phyloP scores from a whole-genome alignment of 495 filamentous ascomycete species.

The Melanomma pulvis-pyrius region DNA sequence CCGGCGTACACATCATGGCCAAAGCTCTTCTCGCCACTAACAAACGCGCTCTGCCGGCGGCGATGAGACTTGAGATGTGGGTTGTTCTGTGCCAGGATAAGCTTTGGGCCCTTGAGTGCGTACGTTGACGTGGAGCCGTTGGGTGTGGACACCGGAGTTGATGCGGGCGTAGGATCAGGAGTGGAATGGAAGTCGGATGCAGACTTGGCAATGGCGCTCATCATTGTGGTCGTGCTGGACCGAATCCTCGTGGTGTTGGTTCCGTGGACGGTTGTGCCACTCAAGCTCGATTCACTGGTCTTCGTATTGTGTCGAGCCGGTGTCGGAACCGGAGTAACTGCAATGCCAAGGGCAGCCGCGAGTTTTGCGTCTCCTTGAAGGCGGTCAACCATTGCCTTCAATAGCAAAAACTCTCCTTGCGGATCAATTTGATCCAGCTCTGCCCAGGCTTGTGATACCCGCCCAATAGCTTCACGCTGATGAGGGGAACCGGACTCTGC shows the following conservation, averaged over 20 bases:
- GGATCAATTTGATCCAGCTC: slow-evolving; percentile 84
- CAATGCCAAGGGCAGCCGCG: slow-evolving; percentile 41
- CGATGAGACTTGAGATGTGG: slow-evolving; percentile 74
- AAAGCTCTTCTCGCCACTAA: slow-evolving; percentile 39
- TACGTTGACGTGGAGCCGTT: slow-evolving; percentile 8
- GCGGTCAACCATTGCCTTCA: slow-evolving; percentile 68
- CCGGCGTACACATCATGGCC: slow-evolving; percentile 39
- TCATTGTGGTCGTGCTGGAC: slow-evolving; percentile 19
- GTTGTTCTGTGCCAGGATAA: slow-evolving; percentile 79
- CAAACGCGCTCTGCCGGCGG: slow-evolving; percentile 65
- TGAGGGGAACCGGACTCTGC: slow-evolving; percentile 72
- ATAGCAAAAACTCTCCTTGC: slow-evolving; percentile 83
- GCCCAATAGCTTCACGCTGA: slow-evolving; percentile 79
- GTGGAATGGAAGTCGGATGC: slow-evolving; percentile 1
- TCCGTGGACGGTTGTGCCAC: slow-evolving; percentile 31
- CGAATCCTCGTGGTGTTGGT: slow-evolving; percentile 29
- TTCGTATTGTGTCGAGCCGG: slow-evolving; percentile 27
- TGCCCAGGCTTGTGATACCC: slow-evolving; percentile 80
- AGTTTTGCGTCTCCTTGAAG: slow-evolving; percentile 51
- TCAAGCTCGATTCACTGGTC: slow-evolving; percentile 16
- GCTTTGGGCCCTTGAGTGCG: slow-evolving; percentile 55
- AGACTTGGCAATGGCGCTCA: not conserved
- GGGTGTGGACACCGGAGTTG: slow-evolving; percentile 14
- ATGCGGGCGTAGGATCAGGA: not conserved
- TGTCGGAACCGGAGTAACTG: slow-evolving; percentile 28